These are phyloP conservation scores for Teunomyces atbi DNA, from an alignment of 805 yeast genomes.

Conservation along the genomic window DNA sequence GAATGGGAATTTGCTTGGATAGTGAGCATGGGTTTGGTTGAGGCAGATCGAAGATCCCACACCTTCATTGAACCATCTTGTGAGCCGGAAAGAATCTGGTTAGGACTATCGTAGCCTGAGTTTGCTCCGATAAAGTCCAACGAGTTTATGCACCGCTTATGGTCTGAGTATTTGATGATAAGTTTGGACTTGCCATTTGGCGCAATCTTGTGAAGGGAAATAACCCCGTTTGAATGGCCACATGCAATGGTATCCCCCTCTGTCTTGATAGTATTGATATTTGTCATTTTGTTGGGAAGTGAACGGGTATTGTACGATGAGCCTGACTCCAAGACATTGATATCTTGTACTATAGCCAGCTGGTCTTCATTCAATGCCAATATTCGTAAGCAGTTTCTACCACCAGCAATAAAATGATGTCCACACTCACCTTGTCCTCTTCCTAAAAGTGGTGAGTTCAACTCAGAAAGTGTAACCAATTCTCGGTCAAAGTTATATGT, in stretches of 20 bases:
- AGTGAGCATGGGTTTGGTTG: slow-evolving; percentile 47
- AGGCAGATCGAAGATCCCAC: slow-evolving; percentile 64
- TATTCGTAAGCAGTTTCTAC: slow-evolving; percentile 38
- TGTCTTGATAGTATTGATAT: slow-evolving; percentile 40
- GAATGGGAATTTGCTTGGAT: slow-evolving; percentile 54
- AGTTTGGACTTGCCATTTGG: slow-evolving; percentile 33
- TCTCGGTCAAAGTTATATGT: slow-evolving; percentile 22
- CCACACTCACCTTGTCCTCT: slow-evolving; percentile 9
- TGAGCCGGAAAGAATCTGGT: slow-evolving; percentile 52
- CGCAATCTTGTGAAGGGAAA: slow-evolving; percentile 30
- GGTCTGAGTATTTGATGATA: slow-evolving; percentile 32
- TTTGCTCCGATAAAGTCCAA: slow-evolving; percentile 31
- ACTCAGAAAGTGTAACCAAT: slow-evolving; percentile 21
- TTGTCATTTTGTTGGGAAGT: slow-evolving; percentile 23
- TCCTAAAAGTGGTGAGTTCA: slow-evolving; percentile 19
- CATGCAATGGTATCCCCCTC: slow-evolving; percentile 35
- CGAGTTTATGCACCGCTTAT: slow-evolving; percentile 42
- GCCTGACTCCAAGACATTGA: slow-evolving; percentile 29
- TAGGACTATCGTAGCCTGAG: slow-evolving; percentile 12
- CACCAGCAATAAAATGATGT: slow-evolving; percentile 41
- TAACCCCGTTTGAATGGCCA: slow-evolving; percentile 38
- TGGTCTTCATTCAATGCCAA: slow-evolving; percentile 33
- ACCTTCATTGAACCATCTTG: slow-evolving; percentile 77
- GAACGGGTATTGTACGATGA: slow-evolving; percentile 5
- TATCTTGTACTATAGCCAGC: slow-evolving; percentile 30